Conservation (phyloP, 805 yeast genomes). For the Diddensiella caesifluorescens region DNA sequence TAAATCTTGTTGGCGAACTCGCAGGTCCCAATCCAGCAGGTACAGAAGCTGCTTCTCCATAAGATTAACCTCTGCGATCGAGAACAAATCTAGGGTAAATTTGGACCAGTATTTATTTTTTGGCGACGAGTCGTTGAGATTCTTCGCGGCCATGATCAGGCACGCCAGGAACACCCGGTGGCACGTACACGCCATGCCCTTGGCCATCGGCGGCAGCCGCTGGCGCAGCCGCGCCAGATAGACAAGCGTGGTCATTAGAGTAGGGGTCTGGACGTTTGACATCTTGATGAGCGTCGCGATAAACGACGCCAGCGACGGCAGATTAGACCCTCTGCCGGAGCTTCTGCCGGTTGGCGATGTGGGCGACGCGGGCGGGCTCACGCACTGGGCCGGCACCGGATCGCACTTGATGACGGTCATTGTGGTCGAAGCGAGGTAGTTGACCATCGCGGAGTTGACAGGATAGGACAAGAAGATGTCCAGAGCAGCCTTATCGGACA, state of each 20-base stretch:
- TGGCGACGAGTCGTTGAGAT: conserved; percentile 89
- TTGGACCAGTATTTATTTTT: conserved; percentile 94
- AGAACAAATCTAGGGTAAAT: conserved; percentile 81
- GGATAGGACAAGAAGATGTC: conserved; percentile 39
- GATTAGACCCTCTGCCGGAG: conserved; percentile 18
- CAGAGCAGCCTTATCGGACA: conserved; percentile 35
- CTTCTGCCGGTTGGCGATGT: conserved; percentile 21
- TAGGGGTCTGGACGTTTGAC: conserved; percentile 92
- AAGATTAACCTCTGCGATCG: conserved; percentile 75
- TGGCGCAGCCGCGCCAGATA: conserved; percentile 73
- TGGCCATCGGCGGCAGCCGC: conserved; percentile 77
- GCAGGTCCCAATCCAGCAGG: conserved; percentile 80
- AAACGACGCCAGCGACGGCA: conserved; percentile 40
- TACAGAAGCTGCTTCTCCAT: conserved; percentile 84
- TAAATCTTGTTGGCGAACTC: conserved; percentile 65
- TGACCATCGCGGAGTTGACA: conserved; percentile 37
- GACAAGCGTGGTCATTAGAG: conserved; percentile 87
- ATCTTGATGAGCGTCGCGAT: conserved; percentile 66
- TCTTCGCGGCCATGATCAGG: conserved; percentile 85
- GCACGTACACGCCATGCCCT: conserved; percentile 84
- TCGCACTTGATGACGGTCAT: conserved; percentile 36
- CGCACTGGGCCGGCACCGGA: conserved; percentile 15
- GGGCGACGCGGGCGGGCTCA: conserved; percentile 15
- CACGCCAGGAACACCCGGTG: conserved; percentile 91
- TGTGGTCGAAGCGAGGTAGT: conserved; percentile 38